phyloP scores from a whole-genome alignment of 2,329 filamentous ascomycete species.

The Verticillium alfalfae region DNA sequence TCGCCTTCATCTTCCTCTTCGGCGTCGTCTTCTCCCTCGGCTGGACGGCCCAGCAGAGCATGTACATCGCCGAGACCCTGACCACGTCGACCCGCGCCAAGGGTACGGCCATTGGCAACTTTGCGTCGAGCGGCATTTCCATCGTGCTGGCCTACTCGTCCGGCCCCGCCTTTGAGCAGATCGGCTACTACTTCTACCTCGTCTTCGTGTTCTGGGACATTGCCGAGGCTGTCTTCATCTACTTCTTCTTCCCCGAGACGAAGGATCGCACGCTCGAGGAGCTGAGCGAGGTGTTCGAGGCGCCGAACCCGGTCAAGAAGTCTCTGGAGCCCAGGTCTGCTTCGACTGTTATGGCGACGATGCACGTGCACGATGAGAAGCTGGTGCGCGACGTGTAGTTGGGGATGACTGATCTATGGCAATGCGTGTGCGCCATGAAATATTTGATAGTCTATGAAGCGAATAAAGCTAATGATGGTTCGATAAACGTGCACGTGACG shows the following conservation, averaged over 20 bases:
- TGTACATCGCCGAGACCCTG: conserved; percentile 43
- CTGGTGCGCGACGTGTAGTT: background rate
- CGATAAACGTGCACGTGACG: no score
- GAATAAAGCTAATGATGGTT: no score
- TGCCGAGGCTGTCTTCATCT: conserved; percentile 35
- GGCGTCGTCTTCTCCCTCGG: conserved; percentile 45
- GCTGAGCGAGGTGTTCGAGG: conserved; percentile 44
- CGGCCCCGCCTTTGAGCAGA: conserved; percentile 34
- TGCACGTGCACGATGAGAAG: conserved; percentile 9
- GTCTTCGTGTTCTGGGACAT: conserved; percentile 41
- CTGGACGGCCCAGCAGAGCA: conserved; percentile 44
- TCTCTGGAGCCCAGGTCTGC: conserved; percentile 33
- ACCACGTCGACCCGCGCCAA: conserved; percentile 39
- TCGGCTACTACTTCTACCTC: conserved; percentile 38
- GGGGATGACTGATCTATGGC: no score
- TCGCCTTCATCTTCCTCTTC: conserved; percentile 49
- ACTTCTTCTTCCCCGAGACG: conserved; percentile 44
- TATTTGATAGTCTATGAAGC: no score
- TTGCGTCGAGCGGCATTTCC: conserved; percentile 29
- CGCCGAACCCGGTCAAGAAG: conserved; percentile 38
- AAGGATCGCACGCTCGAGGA: conserved; percentile 49
- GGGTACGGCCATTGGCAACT: conserved; percentile 36
- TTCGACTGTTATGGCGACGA: conserved; percentile 29
- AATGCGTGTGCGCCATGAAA: no score
- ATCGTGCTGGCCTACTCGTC: conserved; percentile 38